Conservation (phyloP, 225 moss, liverwort and hornwort genomes). For the Pseudisothecium myosuroides region DNA sequence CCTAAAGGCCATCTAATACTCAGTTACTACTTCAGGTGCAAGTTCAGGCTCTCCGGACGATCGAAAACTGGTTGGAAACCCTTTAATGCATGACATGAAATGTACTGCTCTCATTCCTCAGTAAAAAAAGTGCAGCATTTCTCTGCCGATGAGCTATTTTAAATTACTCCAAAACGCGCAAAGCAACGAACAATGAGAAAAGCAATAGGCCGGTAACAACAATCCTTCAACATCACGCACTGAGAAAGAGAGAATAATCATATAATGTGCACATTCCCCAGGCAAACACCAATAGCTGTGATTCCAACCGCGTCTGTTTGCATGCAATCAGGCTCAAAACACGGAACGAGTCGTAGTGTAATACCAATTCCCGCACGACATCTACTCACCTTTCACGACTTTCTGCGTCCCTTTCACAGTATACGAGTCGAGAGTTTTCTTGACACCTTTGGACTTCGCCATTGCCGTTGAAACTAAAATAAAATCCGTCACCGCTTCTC, state of each 20-base stretch:
- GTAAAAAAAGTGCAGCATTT: conserved; percentile 3
- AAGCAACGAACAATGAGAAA: background rate
- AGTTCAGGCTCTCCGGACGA: background rate
- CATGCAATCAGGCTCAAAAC: conserved; percentile 6
- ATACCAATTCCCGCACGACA: background rate
- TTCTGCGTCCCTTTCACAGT: conserved; percentile 48
- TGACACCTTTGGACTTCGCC: conserved; percentile 53
- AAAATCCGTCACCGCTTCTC: background rate
- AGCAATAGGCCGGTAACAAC: background rate
- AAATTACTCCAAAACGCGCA: background rate
- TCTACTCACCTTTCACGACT: conserved; percentile 47
- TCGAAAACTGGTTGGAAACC: background rate
- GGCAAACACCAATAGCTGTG: background rate
- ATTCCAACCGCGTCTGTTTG: background rate
- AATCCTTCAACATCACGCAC: background rate
- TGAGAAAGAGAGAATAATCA: background rate
- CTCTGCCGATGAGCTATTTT: background rate
- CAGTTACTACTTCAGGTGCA: background rate
- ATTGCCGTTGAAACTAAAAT: background rate
- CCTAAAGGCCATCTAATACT: background rate
- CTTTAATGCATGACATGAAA: conserved; percentile 13
- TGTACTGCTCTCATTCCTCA: background rate
- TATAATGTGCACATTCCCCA: background rate
- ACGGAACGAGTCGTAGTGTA: background rate
- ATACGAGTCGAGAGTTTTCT: conserved; percentile 47